Evolutionary conservation across 2,329 filamentous ascomycete species (phyloP), one percentile per base, ranked within the genome.

Genomic region (Allantophomopsis lycopodina): DNA sequence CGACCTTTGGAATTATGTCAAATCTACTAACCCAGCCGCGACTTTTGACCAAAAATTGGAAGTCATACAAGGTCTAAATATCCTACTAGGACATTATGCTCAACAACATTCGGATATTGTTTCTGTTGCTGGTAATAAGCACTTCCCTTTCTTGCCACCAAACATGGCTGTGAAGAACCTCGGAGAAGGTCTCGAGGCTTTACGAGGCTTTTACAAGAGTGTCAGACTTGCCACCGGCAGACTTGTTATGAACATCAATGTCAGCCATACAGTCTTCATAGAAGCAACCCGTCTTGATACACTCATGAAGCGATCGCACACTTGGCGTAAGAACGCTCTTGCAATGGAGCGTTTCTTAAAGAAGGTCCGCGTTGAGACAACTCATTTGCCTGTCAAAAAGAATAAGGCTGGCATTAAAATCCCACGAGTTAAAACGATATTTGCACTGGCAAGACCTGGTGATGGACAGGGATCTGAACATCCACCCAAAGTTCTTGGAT

Each of bases 131-230:
- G 35, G 18, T 14, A 46, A 44, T 17, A 48, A 44, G 35, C 44
- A 44, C 37, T 48, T 41, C 31, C n/a, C 21, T 6, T 40, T 41
- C 16, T 32, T 30, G 18, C 21, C 32, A n/a, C 12, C 12, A 14
- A 28, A 23, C 7, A 43, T 49, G 6, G 59, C 69, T 36, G 45
- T 41, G 1, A 49, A 51, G 3, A 49, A 61, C 21, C 60, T 80
- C 2, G 64, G 62, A 2, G 59, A 52, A 10, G 73, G 73, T 1
- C 57, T 81, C 0, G 60, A 70, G 36, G 73, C 73, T 1, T 53
- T 76, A 4, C 64, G 75, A 33, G 77, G 77, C 0, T 81, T 72
- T 55, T 79, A 71, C 49, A 61, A 73, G 10, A 79, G 73, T 48
- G 69, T 76, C 21, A 70, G 77, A 5, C 66, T 71, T 2, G 68